Evolutionary conservation across 106 monocot species (phyloP).

Genomic region (Posidonia australis): DNA sequence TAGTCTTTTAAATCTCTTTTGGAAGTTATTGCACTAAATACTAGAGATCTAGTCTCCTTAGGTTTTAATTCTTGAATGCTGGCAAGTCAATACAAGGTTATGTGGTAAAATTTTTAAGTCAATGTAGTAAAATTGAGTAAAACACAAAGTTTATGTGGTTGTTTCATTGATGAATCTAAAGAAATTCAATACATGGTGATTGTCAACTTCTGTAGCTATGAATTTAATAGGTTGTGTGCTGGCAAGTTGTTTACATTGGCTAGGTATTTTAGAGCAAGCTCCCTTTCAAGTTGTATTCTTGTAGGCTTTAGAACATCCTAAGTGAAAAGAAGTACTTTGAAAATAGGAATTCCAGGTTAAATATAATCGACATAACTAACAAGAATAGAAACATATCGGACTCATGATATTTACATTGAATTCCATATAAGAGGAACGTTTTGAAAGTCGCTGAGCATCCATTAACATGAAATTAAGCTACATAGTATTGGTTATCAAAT

Average conservation of each 20-base stretch:
- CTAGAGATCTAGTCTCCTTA: too few relatives aligned
- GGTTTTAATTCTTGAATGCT: too few relatives aligned
- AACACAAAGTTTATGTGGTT: too few relatives aligned
- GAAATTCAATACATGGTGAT: too few relatives aligned
- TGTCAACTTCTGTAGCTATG: constrained; percentile 1
- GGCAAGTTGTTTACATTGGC: constrained; percentile 45
- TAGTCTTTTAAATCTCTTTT: too few relatives aligned
- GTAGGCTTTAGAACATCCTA: constrained; percentile 77
- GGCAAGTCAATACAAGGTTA: too few relatives aligned
- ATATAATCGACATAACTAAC: background rate
- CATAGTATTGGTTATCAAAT: constrained; percentile 64
- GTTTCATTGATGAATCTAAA: too few relatives aligned
- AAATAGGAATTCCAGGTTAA: background rate
- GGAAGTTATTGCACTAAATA: too few relatives aligned
- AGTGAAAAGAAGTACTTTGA: constrained; percentile 1
- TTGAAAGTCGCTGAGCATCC: constrained; percentile 77
- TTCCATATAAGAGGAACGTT: constrained; percentile 83
- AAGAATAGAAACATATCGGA: background rate
- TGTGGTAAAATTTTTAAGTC: too few relatives aligned
- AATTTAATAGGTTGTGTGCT: constrained; percentile 43
- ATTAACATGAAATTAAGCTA: constrained; percentile 58
- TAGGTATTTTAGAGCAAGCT: constrained; percentile 46
- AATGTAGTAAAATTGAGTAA: too few relatives aligned
- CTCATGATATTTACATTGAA: constrained; percentile 45
- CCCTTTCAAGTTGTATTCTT: constrained; percentile 56